Evolutionary conservation across 1,284 basidiomycete genomes (phyloP).

Genomic region (Cryptococcus sp.): DNA sequence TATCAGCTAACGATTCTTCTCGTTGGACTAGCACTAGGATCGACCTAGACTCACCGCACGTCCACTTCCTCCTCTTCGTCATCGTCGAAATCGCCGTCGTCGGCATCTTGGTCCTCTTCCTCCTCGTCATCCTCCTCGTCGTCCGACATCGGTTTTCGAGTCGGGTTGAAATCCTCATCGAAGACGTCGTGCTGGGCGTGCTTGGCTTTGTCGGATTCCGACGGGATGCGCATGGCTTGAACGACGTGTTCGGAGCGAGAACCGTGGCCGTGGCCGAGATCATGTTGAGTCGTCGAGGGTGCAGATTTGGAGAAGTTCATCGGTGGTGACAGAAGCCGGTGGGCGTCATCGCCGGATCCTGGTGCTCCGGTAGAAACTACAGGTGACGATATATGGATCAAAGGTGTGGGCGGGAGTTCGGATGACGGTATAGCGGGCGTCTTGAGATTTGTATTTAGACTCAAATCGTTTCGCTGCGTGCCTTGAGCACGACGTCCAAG

Average conservation of each 20-base stretch:
- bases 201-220: neutral
- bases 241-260: conserved; percentile 8
- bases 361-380: conserved; percentile 5
- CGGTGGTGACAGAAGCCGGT: too few species aligned
- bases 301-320: neutral
- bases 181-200: conserved; percentile 10
- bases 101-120: conserved; percentile 36
- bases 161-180: conserved; percentile 9
- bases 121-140: conserved; percentile 26
- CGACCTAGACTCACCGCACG: conserved; percentile 20
- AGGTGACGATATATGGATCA: conserved; percentile 23
- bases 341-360: too few species aligned
- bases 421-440: conserved; percentile 22
- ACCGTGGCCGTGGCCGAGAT: too few species aligned
- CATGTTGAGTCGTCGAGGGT: neutral
- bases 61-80: conserved; percentile 48
- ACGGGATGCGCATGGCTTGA: conserved; percentile 18
- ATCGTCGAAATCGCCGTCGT: conserved; percentile 40
- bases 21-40: too few species aligned
- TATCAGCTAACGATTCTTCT: neutral
- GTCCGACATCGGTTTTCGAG: conserved; percentile 2
- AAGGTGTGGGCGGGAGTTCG: conserved; percentile 32
- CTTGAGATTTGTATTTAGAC: conserved; percentile 11
- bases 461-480: neutral
- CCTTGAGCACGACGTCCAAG: neutral